phyloP scores from a whole-genome alignment of 345 rosid species.

The Garcia nutans region DNA sequence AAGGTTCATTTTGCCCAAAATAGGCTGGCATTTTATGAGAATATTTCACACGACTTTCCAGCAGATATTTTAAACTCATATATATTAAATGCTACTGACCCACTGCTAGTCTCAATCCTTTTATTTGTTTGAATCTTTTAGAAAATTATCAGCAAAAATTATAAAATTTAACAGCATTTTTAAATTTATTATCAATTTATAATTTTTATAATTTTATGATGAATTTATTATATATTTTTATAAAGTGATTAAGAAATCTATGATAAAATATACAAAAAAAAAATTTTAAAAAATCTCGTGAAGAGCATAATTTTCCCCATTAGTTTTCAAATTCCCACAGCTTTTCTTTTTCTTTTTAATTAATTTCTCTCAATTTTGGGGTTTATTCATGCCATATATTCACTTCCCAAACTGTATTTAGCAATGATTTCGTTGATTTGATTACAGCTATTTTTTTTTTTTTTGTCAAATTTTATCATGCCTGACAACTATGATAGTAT shows the following conservation, averaged over 20 bases:
- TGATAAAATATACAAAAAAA: too few relatives aligned
- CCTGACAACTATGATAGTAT: slow-evolving; percentile 6
- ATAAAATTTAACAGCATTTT: too few relatives aligned
- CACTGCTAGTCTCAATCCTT: slow-evolving; percentile 3
- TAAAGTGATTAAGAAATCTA: too few relatives aligned
- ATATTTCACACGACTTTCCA: slow-evolving; percentile 14
- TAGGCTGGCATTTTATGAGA: slow-evolving; percentile 13
- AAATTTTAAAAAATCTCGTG: too few relatives aligned
- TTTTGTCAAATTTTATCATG: slow-evolving; percentile 8
- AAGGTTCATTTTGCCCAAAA: slow-evolving; percentile 9
- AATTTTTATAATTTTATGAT: too few relatives aligned
- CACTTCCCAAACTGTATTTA: slow-evolving; percentile 1
- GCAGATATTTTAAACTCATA: neutral
- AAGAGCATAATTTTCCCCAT: too few relatives aligned
- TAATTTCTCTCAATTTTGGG: neutral
- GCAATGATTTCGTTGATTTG: slow-evolving; percentile 7
- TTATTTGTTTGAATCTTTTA: too few relatives aligned
- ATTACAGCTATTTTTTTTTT: neutral
- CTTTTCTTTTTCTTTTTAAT: neutral
- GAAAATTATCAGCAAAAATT: too few relatives aligned
- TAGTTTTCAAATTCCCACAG: neutral
- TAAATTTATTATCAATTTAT: too few relatives aligned
- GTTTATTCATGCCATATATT: slow-evolving; percentile 6
- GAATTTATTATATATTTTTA: too few relatives aligned
- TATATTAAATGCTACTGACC: slow-evolving; percentile 13